Conservation (phyloP, 345 rosid genomes). For the Pistacia atlantica region DNA sequence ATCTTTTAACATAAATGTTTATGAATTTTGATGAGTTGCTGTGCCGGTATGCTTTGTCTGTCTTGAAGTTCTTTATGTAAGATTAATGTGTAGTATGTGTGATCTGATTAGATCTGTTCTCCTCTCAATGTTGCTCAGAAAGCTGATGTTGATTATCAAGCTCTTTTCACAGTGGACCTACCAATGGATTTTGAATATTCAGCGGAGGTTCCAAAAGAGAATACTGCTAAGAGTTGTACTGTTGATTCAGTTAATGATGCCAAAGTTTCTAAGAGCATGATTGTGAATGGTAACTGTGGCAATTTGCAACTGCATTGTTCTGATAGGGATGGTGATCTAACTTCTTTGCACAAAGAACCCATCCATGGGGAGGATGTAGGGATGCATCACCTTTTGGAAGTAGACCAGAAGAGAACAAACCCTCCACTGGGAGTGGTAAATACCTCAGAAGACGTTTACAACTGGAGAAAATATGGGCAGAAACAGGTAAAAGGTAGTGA, state of each 20-base stretch:
- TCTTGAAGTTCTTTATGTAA: neutral
- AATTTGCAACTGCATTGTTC: slow-evolving; percentile 31
- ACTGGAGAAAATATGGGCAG: slow-evolving; percentile 73
- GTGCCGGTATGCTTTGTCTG: neutral
- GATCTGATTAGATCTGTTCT: slow-evolving; percentile 20
- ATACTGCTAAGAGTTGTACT: slow-evolving; percentile 21
- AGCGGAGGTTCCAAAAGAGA: slow-evolving; percentile 31
- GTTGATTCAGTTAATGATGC: slow-evolving; percentile 26
- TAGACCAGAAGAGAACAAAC: slow-evolving; percentile 31
- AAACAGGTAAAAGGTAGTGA: slow-evolving; percentile 71
- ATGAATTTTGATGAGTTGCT: neutral
- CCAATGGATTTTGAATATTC: slow-evolving; percentile 40
- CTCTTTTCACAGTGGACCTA: slow-evolving; percentile 22
- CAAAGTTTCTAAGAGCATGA: slow-evolving; percentile 22
- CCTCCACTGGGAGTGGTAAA: slow-evolving; percentile 34
- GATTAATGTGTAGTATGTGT: neutral
- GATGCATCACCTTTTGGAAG: slow-evolving; percentile 18
- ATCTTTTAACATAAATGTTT: neutral
- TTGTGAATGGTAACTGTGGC: slow-evolving; percentile 18
- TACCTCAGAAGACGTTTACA: slow-evolving; percentile 63
- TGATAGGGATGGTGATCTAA: slow-evolving; percentile 23
- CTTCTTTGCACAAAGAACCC: slow-evolving; percentile 24
- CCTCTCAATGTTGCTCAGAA: slow-evolving; percentile 31
- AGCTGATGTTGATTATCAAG: slow-evolving; percentile 26
- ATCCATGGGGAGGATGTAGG: slow-evolving; percentile 22